phyloP scores from a whole-genome alignment of 2,329 filamentous ascomycete species.

The Aspergillus pseudotamarii region DNA sequence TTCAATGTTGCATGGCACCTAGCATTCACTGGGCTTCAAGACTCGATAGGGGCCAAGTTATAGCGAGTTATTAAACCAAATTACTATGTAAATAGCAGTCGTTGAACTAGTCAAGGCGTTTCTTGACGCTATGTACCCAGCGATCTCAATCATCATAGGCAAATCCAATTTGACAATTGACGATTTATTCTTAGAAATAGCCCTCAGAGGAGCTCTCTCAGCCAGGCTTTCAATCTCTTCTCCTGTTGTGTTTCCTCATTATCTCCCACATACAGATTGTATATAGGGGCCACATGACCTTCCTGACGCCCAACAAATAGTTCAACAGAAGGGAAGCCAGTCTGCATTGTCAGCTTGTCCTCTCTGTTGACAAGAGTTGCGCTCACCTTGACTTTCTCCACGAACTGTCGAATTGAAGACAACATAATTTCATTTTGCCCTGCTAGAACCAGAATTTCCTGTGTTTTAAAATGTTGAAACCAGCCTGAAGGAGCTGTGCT shows the following conservation, averaged over 20 bases:
- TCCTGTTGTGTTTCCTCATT: background rate
- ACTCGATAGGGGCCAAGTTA: no score
- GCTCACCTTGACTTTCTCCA: background rate
- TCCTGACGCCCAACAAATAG: background rate
- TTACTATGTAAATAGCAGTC: no score
- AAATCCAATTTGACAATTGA: no score
- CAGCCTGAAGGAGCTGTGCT: background rate
- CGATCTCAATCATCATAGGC: background rate
- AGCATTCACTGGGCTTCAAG: background rate
- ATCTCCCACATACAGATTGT: constrained; percentile 1
- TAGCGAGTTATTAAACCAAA: no score
- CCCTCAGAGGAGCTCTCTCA: background rate
- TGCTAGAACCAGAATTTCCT: background rate
- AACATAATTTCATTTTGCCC: constrained; percentile 3
- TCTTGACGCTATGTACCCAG: background rate
- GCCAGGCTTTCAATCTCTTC: background rate
- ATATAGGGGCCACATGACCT: background rate
- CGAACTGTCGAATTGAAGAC: background rate
- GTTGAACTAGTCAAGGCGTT: background rate
- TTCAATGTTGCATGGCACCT: background rate
- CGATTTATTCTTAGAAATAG: background rate
- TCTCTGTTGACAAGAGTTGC: no score
- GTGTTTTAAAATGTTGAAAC: background rate
- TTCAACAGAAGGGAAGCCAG: background rate
- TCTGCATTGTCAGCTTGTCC: background rate